Evolutionary conservation across 2,329 filamentous ascomycete species (phyloP).

Genomic region (Hypocreales sp.): DNA sequence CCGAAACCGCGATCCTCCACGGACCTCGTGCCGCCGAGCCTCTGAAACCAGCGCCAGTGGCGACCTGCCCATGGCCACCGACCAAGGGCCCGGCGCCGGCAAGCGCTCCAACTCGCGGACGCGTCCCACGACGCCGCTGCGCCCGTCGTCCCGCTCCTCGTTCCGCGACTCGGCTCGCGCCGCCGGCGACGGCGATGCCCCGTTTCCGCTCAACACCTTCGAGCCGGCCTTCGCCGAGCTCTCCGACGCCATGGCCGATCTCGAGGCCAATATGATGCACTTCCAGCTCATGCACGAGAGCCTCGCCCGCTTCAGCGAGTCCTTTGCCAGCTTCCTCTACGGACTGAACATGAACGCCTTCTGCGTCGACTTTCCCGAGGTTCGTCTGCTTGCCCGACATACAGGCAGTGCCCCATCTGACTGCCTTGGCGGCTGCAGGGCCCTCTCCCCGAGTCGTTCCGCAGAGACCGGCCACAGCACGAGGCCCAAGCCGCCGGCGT

Average conservation of each 20-base stretch:
- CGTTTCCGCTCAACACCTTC: constrained; percentile 63
- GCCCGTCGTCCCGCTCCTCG: constrained; percentile 77
- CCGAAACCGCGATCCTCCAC: too few relatives aligned
- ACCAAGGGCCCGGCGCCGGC: constrained; percentile 9
- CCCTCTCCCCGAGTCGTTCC: constrained; percentile 72
- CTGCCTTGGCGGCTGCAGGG: too few relatives aligned
- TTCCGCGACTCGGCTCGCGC: constrained; percentile 60
- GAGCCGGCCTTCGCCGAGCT: constrained; percentile 90
- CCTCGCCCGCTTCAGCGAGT: constrained; percentile 83
- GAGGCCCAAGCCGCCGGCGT: constrained; percentile 25
- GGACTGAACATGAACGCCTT: constrained; percentile 98
- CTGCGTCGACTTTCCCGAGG: constrained; percentile 94
- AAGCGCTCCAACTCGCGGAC: constrained; percentile 44
- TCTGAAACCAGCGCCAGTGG: too few relatives aligned
- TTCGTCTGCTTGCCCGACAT: constrained; percentile 17
- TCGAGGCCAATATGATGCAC: constrained; percentile 96
- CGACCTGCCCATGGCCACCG: constrained; percentile 11
- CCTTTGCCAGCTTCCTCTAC: constrained; percentile 89
- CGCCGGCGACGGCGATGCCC: constrained; percentile 31
- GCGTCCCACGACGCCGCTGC: constrained; percentile 80
- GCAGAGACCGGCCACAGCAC: constrained; percentile 42
- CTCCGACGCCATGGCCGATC: constrained; percentile 82
- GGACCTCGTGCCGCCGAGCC: too few relatives aligned
- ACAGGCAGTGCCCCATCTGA: too few relatives aligned
- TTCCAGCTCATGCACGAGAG: constrained; percentile 96